These are phyloP conservation scores for Coemansia interrupta DNA, from an alignment of 192 early-diverging fungal genomes.

Conservation along the genomic window DNA sequence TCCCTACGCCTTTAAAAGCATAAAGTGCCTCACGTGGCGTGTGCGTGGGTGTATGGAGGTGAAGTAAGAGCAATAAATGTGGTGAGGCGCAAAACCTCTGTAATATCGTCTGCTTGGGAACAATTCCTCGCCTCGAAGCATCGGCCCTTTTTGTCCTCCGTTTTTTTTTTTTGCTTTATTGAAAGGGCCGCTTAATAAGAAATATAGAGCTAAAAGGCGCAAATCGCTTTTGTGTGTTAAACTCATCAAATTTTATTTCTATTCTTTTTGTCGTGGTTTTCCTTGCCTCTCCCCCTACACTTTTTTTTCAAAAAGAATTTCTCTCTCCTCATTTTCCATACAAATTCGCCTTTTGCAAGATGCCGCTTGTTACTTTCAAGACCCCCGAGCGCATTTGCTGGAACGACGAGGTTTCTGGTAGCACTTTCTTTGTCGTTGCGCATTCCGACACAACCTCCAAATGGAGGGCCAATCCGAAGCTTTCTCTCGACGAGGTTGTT, in stretches of 20 bases:
- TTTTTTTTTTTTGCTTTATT: no score
- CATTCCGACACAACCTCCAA: constrained; percentile 35
- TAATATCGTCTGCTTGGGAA: no score
- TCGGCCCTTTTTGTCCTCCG: no score
- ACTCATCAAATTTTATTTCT: neutral
- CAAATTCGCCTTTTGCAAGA: constrained; percentile 1
- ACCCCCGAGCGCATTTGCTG: constrained; percentile 52
- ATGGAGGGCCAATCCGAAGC: constrained; percentile 41
- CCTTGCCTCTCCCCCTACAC: neutral
- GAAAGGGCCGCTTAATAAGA: no score
- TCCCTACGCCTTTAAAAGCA: no score
- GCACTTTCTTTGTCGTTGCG: constrained; percentile 44
- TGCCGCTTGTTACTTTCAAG: constrained; percentile 44
- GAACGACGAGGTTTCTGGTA: constrained; percentile 34
- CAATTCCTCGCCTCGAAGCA: no score
- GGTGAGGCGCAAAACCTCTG: no score
- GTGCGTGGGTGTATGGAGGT: no score
- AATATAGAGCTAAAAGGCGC: no score
- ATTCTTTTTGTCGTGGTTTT: constrained; percentile 4
- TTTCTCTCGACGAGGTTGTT: constrained; percentile 41
- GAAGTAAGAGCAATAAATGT: no score
- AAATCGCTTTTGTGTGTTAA: no score
- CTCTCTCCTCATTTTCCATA: constrained; percentile 2
- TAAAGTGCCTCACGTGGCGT: constrained; percentile 1
- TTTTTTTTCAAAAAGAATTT: neutral